These are phyloP conservation scores for Aegilops umbellulata DNA, from an alignment of 176 grass and related monocot genomes.

Conservation along the genomic window DNA sequence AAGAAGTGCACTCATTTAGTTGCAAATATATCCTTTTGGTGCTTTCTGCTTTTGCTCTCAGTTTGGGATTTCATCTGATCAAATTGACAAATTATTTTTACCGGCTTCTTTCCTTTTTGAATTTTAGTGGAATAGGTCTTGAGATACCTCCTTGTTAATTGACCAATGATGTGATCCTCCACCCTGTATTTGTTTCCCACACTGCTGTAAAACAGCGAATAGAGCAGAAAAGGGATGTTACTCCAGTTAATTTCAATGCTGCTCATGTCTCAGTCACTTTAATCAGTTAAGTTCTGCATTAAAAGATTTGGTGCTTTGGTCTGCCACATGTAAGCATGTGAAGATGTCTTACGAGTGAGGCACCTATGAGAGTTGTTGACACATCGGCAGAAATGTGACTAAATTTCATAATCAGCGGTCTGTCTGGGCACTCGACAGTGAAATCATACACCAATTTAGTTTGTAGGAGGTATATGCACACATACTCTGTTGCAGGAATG, in stretches of 20 bases:
- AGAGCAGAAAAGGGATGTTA: background rate
- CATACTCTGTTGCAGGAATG: background rate
- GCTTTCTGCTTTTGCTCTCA: constrained; percentile 14
- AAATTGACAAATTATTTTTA: constrained; percentile 14
- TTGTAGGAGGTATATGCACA: background rate
- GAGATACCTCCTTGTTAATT: background rate
- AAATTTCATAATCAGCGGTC: background rate
- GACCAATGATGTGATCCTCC: background rate
- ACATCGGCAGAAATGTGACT: background rate
- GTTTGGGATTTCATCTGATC: constrained; percentile 3
- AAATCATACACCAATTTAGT: background rate
- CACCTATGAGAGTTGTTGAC: background rate
- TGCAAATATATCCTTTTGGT: constrained; percentile 96
- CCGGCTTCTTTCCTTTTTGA: constrained; percentile 7
- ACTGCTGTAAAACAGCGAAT: background rate
- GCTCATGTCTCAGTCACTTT: background rate
- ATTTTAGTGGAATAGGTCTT: constrained; percentile 3
- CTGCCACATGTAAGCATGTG: constrained; percentile 1
- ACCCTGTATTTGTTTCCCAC: background rate
- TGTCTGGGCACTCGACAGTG: background rate
- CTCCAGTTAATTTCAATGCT: background rate
- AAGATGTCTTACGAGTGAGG: background rate
- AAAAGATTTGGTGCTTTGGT: constrained; percentile 8
- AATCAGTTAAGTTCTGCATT: background rate
- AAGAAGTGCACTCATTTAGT: constrained; percentile 89